Base-by-base conservation (phyloP, 2,329 filamentous ascomycete species). In the Fusarium caatingaense region DNA sequence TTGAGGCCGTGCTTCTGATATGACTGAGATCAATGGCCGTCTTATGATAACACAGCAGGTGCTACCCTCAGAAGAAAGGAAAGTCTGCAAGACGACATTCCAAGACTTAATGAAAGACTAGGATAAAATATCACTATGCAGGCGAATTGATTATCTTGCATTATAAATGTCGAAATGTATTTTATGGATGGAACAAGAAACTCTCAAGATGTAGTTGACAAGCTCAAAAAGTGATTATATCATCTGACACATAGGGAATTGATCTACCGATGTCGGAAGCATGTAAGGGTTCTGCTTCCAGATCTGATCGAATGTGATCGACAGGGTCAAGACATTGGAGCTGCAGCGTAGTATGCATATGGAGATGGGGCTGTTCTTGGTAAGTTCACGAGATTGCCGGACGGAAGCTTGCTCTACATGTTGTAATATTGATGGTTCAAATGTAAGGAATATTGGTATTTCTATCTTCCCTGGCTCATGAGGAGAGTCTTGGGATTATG, bases 361-460 rank as follows among this genome's bases (percentile, higher is more conserved):
- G 25, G 48, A 23, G 48, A 23, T 27, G 20, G 34, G 28, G 23
- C 23, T 41, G 23, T 47, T 27, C 27, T 8, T 34, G 60, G 20
- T 18, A 28, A 40, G 25, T 60, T 47, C 30, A 25, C 21, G 3
- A 44, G 30, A 41, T 41, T 13, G 28, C n/a, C 23, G 20, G n/a
- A 23, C 11, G 9, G 20, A 15, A 18, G 16, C 18, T 23, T 59
- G 15, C 9, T 27, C 20, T 27, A 28, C n/a, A 54, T 25, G 20
- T 28, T 27, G 3, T n/a, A 6, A 42, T 41, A 21, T 16, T 13
- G 34, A 28, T 41, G 12, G 11, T 15, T 28, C 27, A 23, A 49
- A 49, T n/a, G 37, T 62, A 42, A 34, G 46, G 34, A 34, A 69
- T 67, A 18, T 49, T 69, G 56, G 42, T 69, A 70, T 65, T 64